These are phyloP conservation scores for Obba rivulosa DNA, from an alignment of 768 basidiomycete species.

Conservation along the genomic window DNA sequence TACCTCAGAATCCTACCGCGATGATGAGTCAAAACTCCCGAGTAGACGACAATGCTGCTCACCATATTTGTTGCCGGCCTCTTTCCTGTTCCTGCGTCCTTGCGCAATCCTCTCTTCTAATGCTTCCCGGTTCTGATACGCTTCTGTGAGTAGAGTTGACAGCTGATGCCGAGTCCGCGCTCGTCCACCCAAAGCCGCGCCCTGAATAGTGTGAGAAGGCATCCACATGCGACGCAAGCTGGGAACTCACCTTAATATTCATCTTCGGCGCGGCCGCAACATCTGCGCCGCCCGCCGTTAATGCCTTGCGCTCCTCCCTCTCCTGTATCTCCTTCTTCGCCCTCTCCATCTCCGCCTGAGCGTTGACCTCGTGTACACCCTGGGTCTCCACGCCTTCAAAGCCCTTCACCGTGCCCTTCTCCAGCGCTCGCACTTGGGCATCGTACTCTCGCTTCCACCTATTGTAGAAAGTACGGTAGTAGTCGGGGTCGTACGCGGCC, in stretches of 20 bases:
- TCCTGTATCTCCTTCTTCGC: constrained; percentile 72
- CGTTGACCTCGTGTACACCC: constrained; percentile 57
- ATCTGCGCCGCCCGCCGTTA: constrained; percentile 61
- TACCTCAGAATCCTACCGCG: constrained; percentile 12
- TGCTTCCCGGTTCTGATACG: constrained; percentile 77
- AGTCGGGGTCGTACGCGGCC: constrained; percentile 65
- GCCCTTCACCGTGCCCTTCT: constrained; percentile 61
- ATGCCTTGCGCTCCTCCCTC: constrained; percentile 68
- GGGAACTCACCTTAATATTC: constrained; percentile 67
- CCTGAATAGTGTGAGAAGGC: constrained; percentile 33
- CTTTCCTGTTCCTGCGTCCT: constrained; percentile 77
- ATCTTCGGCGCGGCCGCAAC: constrained; percentile 61
- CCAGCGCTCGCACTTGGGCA: constrained; percentile 63
- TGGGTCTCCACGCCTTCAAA: constrained; percentile 62
- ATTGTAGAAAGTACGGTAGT: constrained; percentile 62
- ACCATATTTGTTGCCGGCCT: constrained; percentile 92
- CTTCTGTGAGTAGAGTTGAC: constrained; percentile 74
- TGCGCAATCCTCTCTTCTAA: constrained; percentile 83
- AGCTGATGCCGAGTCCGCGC: constrained; percentile 76
- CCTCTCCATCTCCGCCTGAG: constrained; percentile 70
- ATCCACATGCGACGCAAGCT: neutral
- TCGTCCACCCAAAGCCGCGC: constrained; percentile 63
- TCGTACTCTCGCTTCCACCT: constrained; percentile 75
- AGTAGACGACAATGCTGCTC: constrained; percentile 15
- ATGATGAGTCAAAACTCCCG: neutral